Base-by-base conservation (phyloP, 2,329 filamentous ascomycete species). In the Colletotrichum lentis region DNA sequence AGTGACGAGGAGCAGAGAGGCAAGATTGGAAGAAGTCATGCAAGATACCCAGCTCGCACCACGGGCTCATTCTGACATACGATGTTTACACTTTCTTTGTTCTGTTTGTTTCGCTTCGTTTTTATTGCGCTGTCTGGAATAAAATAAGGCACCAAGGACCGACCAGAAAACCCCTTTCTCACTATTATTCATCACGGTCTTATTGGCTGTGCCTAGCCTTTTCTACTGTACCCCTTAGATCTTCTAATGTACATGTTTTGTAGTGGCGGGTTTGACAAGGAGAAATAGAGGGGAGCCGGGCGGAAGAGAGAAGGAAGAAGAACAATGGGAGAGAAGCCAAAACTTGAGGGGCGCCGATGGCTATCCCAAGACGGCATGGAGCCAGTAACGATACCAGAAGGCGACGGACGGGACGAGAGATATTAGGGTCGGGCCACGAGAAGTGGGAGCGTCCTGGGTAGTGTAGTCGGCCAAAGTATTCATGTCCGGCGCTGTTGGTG, bases 11-110 rank as follows among this genome's bases (percentile, higher is more conserved):
- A 58, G 63, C 50, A 53, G 67, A 53, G 67, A 57, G 58, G 67
- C 62, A 62, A 57, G 62, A 65, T 56, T 68, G 47, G 70, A 71
- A 69, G 71, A 72, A 73, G 70, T 68, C 72, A 73, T 73, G 73
- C 76, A 77, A 79, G 77, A 80, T 80, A 80, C 78, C 78, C 78
- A 79, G 77, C 76, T 78, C 75, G 73, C 74, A 74, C 71, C 69
- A 72, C 74, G 76, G 76, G 75, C 76, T 77, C 76, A 76, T 76
- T 76, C 75, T 74, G 73, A 75, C 73, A 72, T 73, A 74, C 74
- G 69, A 76, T 71, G 69, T 62, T 67, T 71, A 70, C 61, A 64
- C 67, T 68, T 68, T 68, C 57, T 63, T 64, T 70, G 43, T 64
- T 60, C 60, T 39, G 58, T 70, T 57, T 60, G 43, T 53, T 69